Conservation (phyloP, 371 early-diverging fungal genomes). For the Circinella minor region DNA sequence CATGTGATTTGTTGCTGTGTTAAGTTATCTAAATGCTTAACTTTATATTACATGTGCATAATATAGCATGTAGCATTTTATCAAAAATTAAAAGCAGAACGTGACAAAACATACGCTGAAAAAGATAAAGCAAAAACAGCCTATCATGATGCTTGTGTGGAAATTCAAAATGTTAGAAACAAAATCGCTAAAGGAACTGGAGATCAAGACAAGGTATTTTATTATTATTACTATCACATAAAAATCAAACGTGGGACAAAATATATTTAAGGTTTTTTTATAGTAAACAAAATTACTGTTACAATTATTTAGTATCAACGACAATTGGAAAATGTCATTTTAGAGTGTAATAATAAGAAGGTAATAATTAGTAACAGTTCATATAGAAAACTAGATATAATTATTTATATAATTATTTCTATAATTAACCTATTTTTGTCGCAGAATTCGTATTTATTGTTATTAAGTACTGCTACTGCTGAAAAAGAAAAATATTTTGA, state of each 20-base stretch:
- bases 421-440: background rate
- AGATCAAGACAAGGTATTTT: conserved; percentile 47
- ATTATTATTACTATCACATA: background rate
- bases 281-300: background rate
- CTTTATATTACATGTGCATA: too few species aligned
- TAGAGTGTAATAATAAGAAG: conserved; percentile 83
- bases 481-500: conserved; percentile 64
- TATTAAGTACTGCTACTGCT: conserved; percentile 65
- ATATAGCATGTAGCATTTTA: conserved; percentile 71
- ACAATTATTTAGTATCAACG: conserved; percentile 43
- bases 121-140: conserved; percentile 73
- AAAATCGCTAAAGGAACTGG: conserved; percentile 37
- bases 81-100: conserved; percentile 64
- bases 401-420: background rate
- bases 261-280: background rate
- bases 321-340: conserved; percentile 65
- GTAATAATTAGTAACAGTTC: conserved; percentile 30
- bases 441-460: conserved; percentile 68
- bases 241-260: background rate
- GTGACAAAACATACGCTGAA: conserved; percentile 68
- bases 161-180: conserved; percentile 58
- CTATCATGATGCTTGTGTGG: conserved; percentile 75
- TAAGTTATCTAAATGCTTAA: too few species aligned
- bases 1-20: background rate
- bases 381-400: background rate